phyloP scores from a whole-genome alignment of 345 rosid species.

The Cardamine chenopodiifolia region DNA sequence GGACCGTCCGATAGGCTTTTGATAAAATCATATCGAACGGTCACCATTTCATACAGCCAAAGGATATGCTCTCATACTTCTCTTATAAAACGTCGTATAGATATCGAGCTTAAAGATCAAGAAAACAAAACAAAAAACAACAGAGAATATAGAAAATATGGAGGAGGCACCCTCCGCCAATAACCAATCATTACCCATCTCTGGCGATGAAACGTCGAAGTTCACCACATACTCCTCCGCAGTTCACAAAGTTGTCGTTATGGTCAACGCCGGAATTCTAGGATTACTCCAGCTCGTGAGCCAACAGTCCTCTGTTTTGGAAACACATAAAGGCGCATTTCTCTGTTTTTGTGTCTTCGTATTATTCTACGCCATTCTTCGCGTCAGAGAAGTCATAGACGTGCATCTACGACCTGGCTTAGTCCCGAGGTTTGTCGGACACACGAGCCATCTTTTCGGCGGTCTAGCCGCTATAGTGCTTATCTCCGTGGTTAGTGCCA shows the following conservation, averaged over 20 bases:
- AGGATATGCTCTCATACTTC: too few relatives aligned
- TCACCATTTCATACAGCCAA: too few relatives aligned
- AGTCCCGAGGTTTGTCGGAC: slow-evolving; percentile 17
- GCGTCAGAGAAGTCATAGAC: slow-evolving; percentile 10
- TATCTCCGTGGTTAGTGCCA: not conserved
- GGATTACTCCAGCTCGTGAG: slow-evolving; percentile 28
- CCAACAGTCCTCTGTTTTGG: slow-evolving; percentile 27
- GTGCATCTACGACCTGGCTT: slow-evolving; percentile 10
- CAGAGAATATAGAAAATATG: not conserved
- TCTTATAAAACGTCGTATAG: too few relatives aligned
- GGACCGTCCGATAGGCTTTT: too few relatives aligned
- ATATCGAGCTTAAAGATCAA: too few relatives aligned
- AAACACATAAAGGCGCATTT: slow-evolving; percentile 23
- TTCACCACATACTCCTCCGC: slow-evolving; percentile 21
- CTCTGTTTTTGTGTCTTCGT: slow-evolving; percentile 13
- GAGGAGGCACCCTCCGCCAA: not conserved
- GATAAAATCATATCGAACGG: too few relatives aligned
- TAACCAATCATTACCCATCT: not conserved
- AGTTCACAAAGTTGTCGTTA: slow-evolving; percentile 33
- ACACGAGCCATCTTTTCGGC: slow-evolving; percentile 33
- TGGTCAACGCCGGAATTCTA: slow-evolving; percentile 23
- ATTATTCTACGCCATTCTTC: slow-evolving; percentile 20
- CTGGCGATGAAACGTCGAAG: not conserved
- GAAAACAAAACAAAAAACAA: not conserved
- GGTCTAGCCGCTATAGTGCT: slow-evolving; percentile 26